Percentiles rank a stretch among this genome's conserved stretches.
phyloP scores from a whole-genome alignment of 2,329 filamentous ascomycete species.

The Aspergillus proliferans region DNA sequence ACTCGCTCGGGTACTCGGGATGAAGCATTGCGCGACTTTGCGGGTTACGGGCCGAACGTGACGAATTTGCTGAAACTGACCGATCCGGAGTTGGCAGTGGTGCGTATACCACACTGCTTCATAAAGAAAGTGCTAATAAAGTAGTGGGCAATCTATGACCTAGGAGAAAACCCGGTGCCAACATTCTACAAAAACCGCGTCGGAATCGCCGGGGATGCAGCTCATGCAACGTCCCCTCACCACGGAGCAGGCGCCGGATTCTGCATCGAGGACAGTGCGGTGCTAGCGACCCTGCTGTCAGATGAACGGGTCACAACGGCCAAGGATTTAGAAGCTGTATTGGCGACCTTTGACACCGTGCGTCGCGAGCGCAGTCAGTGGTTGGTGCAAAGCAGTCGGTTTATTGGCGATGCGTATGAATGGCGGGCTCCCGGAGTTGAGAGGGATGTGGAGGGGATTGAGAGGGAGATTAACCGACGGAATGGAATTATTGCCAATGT shows the following conservation, averaged over 20 bases:
- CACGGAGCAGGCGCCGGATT: constrained; percentile 35
- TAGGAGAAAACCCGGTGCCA: constrained; percentile 32
- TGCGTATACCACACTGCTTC: constrained; percentile 2
- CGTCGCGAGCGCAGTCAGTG: constrained; percentile 8
- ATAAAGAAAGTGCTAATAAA: neutral
- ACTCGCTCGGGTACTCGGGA: constrained; percentile 16
- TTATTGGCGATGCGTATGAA: constrained; percentile 8
- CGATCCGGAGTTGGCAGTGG: constrained; percentile 21
- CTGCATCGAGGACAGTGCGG: constrained; percentile 27
- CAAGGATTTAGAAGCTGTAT: constrained; percentile 21
- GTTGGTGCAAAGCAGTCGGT: constrained; percentile 4
- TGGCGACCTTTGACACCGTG: constrained; percentile 20
- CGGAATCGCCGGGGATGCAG: constrained; percentile 35
- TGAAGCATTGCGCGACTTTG: constrained; percentile 17
- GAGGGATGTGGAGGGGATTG: neutral
- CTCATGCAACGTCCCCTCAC: constrained; percentile 39
- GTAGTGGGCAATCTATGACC: constrained; percentile 39
- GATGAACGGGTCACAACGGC: constrained; percentile 15
- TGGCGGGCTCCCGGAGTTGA: constrained; percentile 3
- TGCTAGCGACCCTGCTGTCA: constrained; percentile 21
- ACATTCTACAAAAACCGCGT: constrained; percentile 29
- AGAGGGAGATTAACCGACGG: neutral
- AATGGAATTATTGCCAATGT: constrained; percentile 1
- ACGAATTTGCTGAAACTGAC: constrained; percentile 21
- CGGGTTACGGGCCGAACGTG: constrained; percentile 17